phyloP scores from a whole-genome alignment of 2,329 filamentous ascomycete genomes.

The Colletotrichum sp. region DNA sequence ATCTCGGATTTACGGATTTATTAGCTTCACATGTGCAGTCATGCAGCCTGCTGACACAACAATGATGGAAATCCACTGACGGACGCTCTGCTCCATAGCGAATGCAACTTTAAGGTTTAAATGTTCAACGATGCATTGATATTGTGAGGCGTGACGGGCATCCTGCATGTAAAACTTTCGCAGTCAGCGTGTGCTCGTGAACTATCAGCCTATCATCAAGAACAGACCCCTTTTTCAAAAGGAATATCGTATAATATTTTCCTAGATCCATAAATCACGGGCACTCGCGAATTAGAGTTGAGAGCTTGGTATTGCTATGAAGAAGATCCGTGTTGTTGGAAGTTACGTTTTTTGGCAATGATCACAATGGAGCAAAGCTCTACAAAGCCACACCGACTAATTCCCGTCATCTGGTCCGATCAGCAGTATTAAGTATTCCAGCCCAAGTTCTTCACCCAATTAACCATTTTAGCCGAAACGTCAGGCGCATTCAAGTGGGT shows the following conservation, averaged over 20 bases:
- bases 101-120: neutral
- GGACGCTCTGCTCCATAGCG: neutral
- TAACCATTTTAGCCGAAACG: neutral
- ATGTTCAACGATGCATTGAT: neutral
- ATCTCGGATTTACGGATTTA: neutral
- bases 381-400: neutral
- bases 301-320: neutral
- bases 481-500: neutral
- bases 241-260: neutral
- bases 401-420: neutral
- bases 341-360: neutral
- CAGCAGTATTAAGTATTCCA: neutral
- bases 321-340: neutral
- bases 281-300: neutral
- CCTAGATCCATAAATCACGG: neutral
- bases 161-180: fast-evolving
- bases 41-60: neutral
- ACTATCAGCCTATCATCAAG: neutral
- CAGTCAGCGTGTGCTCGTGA: neutral
- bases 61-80: neutral
- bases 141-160: neutral
- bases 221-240: fast-evolving
- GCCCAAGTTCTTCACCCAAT: neutral
- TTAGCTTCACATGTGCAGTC: neutral
- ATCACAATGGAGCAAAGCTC: neutral